Conservation (phyloP, 208 protist genomes). For the Leishmania major region DNA sequence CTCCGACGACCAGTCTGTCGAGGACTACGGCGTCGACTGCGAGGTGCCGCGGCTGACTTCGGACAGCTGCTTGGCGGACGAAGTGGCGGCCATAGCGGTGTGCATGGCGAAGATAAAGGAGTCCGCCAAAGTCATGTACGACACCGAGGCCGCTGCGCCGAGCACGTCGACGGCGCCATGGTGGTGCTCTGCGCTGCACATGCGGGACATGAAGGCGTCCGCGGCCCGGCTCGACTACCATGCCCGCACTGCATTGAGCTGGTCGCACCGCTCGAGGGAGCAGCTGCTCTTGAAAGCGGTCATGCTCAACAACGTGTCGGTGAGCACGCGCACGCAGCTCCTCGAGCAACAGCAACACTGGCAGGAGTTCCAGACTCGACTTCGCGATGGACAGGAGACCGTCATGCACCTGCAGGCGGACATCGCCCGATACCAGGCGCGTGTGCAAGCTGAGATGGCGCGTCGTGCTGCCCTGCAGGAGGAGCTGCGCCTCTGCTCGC, state of each 20-base stretch:
- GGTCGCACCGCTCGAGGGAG: slow-evolving; percentile 51
- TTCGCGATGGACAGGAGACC: slow-evolving; percentile 15
- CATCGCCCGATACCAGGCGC: slow-evolving; percentile 38
- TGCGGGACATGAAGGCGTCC: slow-evolving; percentile 69
- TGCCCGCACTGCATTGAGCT: slow-evolving; percentile 43
- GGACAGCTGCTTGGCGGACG: slow-evolving; percentile 26
- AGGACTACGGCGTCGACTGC: slow-evolving; percentile 53
- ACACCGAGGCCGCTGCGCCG: slow-evolving; percentile 29
- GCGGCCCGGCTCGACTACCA: slow-evolving; percentile 77
- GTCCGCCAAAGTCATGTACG: slow-evolving; percentile 17
- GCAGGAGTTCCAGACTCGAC: slow-evolving; percentile 38
- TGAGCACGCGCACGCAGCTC: slow-evolving; percentile 46
- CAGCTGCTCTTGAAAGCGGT: slow-evolving; percentile 68
- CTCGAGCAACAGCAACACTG: slow-evolving; percentile 61
- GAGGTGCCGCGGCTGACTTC: slow-evolving; percentile 26
- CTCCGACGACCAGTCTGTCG: slow-evolving; percentile 63
- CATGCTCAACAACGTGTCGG: slow-evolving; percentile 53
- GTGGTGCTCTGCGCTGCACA: slow-evolving; percentile 77
- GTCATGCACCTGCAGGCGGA: slow-evolving; percentile 37
- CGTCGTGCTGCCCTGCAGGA: slow-evolving; percentile 45
- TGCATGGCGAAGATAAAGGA: slow-evolving; percentile 30
- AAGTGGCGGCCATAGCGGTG: slow-evolving; percentile 36
- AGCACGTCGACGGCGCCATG: slow-evolving; percentile 40
- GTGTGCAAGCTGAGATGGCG: slow-evolving; percentile 30
- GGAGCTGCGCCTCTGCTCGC: slow-evolving; percentile 35